Evolutionary conservation across 2,329 filamentous ascomycete species (phyloP).

Genomic region (Bimuria novae-zelandiae): DNA sequence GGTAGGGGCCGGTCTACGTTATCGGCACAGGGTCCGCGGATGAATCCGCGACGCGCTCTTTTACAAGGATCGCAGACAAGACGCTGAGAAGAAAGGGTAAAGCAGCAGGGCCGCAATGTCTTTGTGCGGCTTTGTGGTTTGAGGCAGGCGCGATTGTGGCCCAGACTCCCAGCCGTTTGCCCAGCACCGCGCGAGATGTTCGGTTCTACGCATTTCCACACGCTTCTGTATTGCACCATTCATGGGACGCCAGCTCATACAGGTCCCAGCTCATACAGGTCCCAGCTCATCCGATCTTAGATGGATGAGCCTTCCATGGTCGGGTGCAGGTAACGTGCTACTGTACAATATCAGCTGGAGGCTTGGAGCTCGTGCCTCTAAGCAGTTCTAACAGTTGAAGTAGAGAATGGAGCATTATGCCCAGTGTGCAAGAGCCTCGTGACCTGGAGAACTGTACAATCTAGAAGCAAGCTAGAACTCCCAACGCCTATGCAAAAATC

Average conservation of each 20-base stretch:
- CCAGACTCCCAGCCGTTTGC: slow-evolving; percentile 30
- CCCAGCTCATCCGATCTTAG: background rate
- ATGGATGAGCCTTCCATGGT: background rate
- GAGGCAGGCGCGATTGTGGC: slow-evolving; percentile 15
- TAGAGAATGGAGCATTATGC: background rate
- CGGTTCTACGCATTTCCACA: slow-evolving; percentile 33
- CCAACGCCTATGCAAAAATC: slow-evolving; percentile 33
- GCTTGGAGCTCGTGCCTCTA: background rate
- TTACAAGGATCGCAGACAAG: background rate
- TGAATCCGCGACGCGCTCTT: slow-evolving; percentile 6
- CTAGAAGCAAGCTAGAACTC: slow-evolving; percentile 13
- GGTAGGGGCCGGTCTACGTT: slow-evolving; percentile 14
- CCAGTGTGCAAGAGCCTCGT: background rate
- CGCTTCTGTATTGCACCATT: slow-evolving; percentile 22
- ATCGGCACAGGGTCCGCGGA: slow-evolving; percentile 26
- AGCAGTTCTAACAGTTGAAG: background rate
- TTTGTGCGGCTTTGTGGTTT: slow-evolving; percentile 18
- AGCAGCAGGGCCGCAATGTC: background rate
- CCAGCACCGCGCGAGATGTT: slow-evolving; percentile 9
- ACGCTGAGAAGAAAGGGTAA: background rate
- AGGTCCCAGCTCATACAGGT: too few species aligned
- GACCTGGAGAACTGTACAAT: slow-evolving; percentile 24
- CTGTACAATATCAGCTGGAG: too few species aligned
- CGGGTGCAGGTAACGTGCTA: background rate
- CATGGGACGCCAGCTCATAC: background rate